Conservation (phyloP, 371 early-diverging fungal genomes). For the Mortierella sp. region DNA sequence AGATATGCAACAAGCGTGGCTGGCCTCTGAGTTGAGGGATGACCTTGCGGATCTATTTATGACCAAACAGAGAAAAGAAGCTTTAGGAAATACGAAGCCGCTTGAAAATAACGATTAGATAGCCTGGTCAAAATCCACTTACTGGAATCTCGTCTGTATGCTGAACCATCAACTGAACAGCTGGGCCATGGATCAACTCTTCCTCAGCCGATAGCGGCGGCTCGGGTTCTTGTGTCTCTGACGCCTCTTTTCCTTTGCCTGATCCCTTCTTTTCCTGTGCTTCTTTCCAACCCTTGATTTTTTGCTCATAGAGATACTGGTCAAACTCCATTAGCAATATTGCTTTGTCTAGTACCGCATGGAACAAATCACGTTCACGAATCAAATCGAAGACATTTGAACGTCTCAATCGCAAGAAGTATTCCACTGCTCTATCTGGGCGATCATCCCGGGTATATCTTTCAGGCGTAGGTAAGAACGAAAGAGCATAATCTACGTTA, state of each 20-base stretch:
- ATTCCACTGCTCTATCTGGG: slow-evolving; percentile 84
- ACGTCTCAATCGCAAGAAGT: slow-evolving; percentile 76
- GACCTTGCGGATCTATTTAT: slow-evolving; percentile 64
- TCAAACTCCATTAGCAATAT: slow-evolving; percentile 87
- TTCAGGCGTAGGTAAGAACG: too few relatives aligned
- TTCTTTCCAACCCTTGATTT: slow-evolving; percentile 34
- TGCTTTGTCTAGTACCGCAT: slow-evolving; percentile 80
- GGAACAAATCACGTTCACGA: slow-evolving; percentile 80
- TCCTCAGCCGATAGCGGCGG: slow-evolving; percentile 30
- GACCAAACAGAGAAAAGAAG: background rate
- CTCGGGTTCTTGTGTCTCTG: slow-evolving; percentile 22
- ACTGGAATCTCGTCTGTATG: slow-evolving; percentile 89
- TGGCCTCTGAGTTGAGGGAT: slow-evolving; percentile 70
- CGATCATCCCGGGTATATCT: slow-evolving; percentile 77
- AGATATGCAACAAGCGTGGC: slow-evolving; percentile 79
- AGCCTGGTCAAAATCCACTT: slow-evolving; percentile 9
- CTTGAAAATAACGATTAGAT: background rate
- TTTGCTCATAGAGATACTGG: slow-evolving; percentile 62
- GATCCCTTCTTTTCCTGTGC: slow-evolving; percentile 26
- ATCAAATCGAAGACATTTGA: slow-evolving; percentile 83
- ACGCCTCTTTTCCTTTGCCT: slow-evolving; percentile 3
- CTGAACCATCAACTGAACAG: slow-evolving; percentile 82
- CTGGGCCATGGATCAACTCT: slow-evolving; percentile 56
- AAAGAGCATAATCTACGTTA: too few relatives aligned
- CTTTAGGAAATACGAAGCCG: slow-evolving; percentile 9